phyloP scores from a whole-genome alignment of 306 rosid species.

The Arachis hypogaea region DNA sequence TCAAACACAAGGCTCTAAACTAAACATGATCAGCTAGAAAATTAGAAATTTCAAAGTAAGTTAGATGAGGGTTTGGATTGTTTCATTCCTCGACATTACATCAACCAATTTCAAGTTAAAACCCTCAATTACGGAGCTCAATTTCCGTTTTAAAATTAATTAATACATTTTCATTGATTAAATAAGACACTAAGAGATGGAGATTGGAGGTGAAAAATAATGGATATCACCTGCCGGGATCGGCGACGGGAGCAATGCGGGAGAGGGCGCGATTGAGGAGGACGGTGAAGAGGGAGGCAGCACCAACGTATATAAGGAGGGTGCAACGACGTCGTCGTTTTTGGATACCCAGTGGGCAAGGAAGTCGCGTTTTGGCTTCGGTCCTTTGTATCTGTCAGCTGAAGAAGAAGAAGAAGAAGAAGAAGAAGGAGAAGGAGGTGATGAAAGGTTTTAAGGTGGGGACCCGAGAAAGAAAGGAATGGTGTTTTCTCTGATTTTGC shows the following conservation, averaged over 20 bases:
- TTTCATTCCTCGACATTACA: not conserved
- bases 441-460: constrained; percentile 38
- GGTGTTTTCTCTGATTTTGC: constrained; percentile 1
- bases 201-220: not conserved
- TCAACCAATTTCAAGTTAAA: constrained; percentile 8
- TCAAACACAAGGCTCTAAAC: not conserved
- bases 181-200: not conserved
- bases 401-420: constrained; percentile 35
- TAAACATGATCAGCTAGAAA: constrained; percentile 1
- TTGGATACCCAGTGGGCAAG: constrained; percentile 79
- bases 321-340: constrained; percentile 80
- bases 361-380: constrained; percentile 71
- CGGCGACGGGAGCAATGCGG: constrained; percentile 83
- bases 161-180: not conserved
- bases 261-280: constrained; percentile 80
- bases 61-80: not conserved
- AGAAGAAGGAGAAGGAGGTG: constrained; percentile 33
- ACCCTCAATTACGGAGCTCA: not conserved
- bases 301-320: constrained; percentile 71
- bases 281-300: constrained; percentile 63
- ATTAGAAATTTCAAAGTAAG: constrained; percentile 3
- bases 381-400: constrained; percentile 55
- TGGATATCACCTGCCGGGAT: constrained; percentile 71
- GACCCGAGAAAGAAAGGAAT: constrained; percentile 29
- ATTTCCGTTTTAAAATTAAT: not conserved